These are phyloP conservation scores for Miscanthus lutarioriparius DNA, from an alignment of 176 grass and related monocot genomes.

Conservation along the genomic window DNA sequence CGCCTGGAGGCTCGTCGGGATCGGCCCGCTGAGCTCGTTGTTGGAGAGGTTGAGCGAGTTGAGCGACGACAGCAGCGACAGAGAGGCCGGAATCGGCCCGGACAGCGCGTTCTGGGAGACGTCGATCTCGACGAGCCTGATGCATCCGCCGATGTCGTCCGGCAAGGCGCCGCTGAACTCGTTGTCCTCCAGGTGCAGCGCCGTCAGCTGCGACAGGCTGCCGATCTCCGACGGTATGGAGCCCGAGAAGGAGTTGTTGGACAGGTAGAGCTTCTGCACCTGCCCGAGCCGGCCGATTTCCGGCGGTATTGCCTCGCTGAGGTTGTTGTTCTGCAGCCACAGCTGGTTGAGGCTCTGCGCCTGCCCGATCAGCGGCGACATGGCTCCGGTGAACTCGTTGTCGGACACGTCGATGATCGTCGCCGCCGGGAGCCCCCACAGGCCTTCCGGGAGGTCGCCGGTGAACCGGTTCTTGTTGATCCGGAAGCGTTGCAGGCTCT, in stretches of 20 bases:
- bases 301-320: constrained; percentile 51
- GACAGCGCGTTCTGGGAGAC: constrained; percentile 61
- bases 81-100: constrained; percentile 51
- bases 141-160: constrained; percentile 48
- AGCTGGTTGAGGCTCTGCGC: constrained; percentile 62
- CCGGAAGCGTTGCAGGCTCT: constrained; percentile 58
- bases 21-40: constrained; percentile 58
- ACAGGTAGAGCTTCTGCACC: constrained; percentile 64
- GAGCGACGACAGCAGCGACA: constrained; percentile 55
- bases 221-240: constrained; percentile 63
- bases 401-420: constrained; percentile 80
- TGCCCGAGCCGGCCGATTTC: constrained; percentile 55
- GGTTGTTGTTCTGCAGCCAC: constrained; percentile 55
- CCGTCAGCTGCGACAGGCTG: constrained; percentile 47
- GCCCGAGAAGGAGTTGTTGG: constrained; percentile 71
- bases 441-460: constrained; percentile 45
- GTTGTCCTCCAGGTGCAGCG: constrained; percentile 65
- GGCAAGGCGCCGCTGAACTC: constrained; percentile 51
- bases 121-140: constrained; percentile 60
- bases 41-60: constrained; percentile 67
- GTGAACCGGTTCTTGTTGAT: constrained; percentile 71
- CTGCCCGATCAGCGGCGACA: constrained; percentile 47
- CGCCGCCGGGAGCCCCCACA: constrained; percentile 61
- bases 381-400: constrained; percentile 67
- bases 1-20: constrained; percentile 56